phyloP scores from a whole-genome alignment of 257 asterid genomes.

The Scutellaria galericulata region DNA sequence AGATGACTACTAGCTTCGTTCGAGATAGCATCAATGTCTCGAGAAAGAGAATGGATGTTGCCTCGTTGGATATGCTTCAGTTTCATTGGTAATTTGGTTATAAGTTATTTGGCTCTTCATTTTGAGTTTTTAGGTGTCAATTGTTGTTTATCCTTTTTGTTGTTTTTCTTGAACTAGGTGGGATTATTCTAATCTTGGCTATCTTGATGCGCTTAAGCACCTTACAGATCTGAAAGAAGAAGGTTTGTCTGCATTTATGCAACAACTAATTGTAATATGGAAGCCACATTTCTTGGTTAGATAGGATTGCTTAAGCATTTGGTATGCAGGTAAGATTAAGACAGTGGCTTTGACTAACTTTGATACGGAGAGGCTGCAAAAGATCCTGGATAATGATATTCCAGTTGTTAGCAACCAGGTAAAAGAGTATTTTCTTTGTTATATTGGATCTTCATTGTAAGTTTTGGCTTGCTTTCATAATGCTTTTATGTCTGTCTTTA shows the following conservation, averaged over 20 bases:
- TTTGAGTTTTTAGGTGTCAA: neutral
- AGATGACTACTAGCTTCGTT: conserved; percentile 89
- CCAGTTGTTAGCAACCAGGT: conserved; percentile 99
- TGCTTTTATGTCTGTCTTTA: conserved; percentile 47
- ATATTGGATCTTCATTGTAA: conserved; percentile 3
- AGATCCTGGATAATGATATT: conserved; percentile 85
- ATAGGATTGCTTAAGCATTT: conserved; percentile 42
- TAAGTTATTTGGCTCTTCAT: conserved; percentile 22
- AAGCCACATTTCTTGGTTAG: conserved; percentile 39
- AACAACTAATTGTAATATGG: conserved; percentile 16
- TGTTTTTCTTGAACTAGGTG: conserved; percentile 68
- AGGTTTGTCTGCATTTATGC: conserved; percentile 57
- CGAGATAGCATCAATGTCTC: conserved; percentile 80
- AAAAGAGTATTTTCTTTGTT: neutral
- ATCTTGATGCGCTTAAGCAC: conserved; percentile 95
- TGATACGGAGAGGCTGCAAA: conserved; percentile 83
- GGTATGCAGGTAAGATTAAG: conserved; percentile 87
- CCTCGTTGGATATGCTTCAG: conserved; percentile 95
- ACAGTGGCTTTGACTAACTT: conserved; percentile 96
- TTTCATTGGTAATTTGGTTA: conserved; percentile 75
- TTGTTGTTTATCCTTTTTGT: conserved; percentile 12
- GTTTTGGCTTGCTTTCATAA: neutral
- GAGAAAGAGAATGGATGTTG: conserved; percentile 90
- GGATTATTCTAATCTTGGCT: conserved; percentile 92
- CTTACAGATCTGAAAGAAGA: conserved; percentile 94